Percentiles rank a stretch among this genome's conserved stretches.
These are phyloP conservation scores for Eucommia ulmoides DNA, from an alignment of 257 asterid genomes.

Conservation along the genomic window DNA sequence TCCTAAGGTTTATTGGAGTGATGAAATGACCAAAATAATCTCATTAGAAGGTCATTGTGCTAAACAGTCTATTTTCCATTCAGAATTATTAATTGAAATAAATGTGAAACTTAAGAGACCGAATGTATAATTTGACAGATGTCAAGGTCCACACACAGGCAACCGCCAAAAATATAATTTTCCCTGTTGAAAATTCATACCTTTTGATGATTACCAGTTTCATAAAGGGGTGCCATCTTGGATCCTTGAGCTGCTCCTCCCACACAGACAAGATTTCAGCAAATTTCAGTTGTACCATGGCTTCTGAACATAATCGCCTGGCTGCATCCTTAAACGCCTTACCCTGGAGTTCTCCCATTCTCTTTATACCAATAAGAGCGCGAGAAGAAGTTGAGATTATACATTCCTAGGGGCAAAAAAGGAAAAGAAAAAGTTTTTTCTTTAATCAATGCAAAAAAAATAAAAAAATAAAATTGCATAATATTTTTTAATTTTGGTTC, in stretches of 20 bases:
- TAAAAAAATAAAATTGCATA: too few species aligned
- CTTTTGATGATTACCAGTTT: not conserved
- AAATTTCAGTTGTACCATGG: conserved; percentile 6
- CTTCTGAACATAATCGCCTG: not conserved
- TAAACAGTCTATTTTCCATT: not conserved
- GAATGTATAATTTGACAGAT: not conserved
- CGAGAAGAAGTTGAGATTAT: not conserved
- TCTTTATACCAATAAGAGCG: conserved; percentile 14
- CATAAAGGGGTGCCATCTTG: not conserved
- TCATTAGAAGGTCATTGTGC: not conserved
- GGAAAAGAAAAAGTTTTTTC: not conserved
- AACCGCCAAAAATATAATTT: not conserved
- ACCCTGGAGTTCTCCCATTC: conserved; percentile 19
- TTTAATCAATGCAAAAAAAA: not conserved
- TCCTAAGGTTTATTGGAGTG: not conserved
- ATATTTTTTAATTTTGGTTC: not conserved
- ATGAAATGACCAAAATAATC: not conserved
- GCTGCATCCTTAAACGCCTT: conserved; percentile 10
- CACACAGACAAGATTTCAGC: not conserved
- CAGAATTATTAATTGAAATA: not conserved
- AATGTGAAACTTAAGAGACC: too few species aligned
- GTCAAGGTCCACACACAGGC: not conserved
- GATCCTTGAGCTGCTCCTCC: not conserved
- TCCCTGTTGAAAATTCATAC: not conserved
- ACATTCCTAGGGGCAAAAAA: not conserved